Conservation (phyloP, 208 protist genomes). For the Trypanosoma grayi region DNA sequence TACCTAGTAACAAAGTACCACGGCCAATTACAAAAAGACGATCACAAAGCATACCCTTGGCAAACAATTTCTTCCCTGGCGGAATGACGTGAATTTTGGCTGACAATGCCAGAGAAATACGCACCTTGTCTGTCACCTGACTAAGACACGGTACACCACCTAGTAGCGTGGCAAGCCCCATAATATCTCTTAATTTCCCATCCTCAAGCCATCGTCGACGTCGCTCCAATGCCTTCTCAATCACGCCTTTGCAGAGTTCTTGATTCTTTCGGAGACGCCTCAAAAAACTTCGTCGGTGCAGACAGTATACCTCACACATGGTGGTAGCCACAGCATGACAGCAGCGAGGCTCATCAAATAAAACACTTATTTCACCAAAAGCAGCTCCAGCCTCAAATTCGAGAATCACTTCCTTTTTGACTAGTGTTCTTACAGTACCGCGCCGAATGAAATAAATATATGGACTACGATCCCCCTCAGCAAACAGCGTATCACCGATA, state of each 20-base stretch:
- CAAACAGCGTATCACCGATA: constrained; percentile 71
- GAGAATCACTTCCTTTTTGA: constrained; percentile 64
- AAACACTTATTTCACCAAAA: constrained; percentile 78
- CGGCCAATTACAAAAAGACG: constrained; percentile 74
- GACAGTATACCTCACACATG: constrained; percentile 80
- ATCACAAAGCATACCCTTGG: constrained; percentile 47
- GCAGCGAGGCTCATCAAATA: constrained; percentile 80
- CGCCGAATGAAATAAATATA: constrained; percentile 85
- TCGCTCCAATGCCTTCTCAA: constrained; percentile 45
- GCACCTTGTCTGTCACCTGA: constrained; percentile 73
- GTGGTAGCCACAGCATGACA: constrained; percentile 59
- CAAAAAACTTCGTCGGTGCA: constrained; percentile 40
- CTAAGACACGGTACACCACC: constrained; percentile 78
- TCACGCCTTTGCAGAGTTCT: constrained; percentile 38
- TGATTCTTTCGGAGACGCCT: constrained; percentile 66
- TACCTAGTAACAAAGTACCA: constrained; percentile 45
- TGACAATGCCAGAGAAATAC: constrained; percentile 44
- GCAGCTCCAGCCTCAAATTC: constrained; percentile 61
- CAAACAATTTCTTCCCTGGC: constrained; percentile 38
- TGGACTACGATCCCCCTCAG: constrained; percentile 57
- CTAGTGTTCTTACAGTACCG: constrained; percentile 54
- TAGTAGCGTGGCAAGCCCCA: constrained; percentile 64
- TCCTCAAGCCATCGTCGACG: constrained; percentile 69
- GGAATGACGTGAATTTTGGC: constrained; percentile 55
- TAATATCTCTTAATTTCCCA: constrained; percentile 58